Conservation (phyloP, 2,329 filamentous ascomycete species). For the Curvularia eragrostidis region DNA sequence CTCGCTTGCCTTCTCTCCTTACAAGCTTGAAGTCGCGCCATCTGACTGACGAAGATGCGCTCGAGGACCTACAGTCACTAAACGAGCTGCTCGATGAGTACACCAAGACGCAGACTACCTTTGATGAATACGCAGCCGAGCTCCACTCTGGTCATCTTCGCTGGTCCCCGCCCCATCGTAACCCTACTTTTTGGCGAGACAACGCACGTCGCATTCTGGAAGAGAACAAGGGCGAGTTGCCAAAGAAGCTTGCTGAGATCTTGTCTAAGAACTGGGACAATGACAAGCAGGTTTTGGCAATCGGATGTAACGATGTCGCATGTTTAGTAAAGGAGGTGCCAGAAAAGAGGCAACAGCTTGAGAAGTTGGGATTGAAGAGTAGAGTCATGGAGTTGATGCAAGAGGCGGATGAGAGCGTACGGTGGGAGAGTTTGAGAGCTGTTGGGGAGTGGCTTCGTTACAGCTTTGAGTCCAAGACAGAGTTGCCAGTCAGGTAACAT, state of each 20-base stretch:
- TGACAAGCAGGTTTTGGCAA: slow-evolving; percentile 84
- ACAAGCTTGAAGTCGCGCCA: slow-evolving; percentile 62
- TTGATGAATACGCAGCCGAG: slow-evolving; percentile 77
- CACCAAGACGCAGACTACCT: slow-evolving; percentile 70
- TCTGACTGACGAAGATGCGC: slow-evolving; percentile 59
- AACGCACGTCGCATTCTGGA: slow-evolving; percentile 89
- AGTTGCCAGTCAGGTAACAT: slow-evolving; percentile 39
- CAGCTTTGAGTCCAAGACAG: slow-evolving; percentile 54
- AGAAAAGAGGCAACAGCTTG: slow-evolving; percentile 78
- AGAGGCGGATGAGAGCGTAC: slow-evolving; percentile 83
- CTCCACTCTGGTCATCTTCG: slow-evolving; percentile 84
- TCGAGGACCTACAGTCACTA: slow-evolving; percentile 57
- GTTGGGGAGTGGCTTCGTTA: slow-evolving; percentile 80
- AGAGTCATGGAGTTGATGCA: slow-evolving; percentile 94
- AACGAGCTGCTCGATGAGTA: slow-evolving; percentile 82
- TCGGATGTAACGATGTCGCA: slow-evolving; percentile 93
- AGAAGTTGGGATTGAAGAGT: slow-evolving; percentile 83
- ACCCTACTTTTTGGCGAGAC: slow-evolving; percentile 86
- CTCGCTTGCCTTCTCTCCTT: slow-evolving; percentile 73
- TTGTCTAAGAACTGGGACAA: slow-evolving; percentile 83
- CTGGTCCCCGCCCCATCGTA: slow-evolving; percentile 92
- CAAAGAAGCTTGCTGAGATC: slow-evolving; percentile 84
- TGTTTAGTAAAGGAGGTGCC: slow-evolving; percentile 87
- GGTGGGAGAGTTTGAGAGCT: slow-evolving; percentile 90
- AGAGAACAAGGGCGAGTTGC: slow-evolving; percentile 77